These are phyloP conservation scores for Crucibulum laeve DNA, from an alignment of 768 basidiomycete genomes.

Conservation along the genomic window DNA sequence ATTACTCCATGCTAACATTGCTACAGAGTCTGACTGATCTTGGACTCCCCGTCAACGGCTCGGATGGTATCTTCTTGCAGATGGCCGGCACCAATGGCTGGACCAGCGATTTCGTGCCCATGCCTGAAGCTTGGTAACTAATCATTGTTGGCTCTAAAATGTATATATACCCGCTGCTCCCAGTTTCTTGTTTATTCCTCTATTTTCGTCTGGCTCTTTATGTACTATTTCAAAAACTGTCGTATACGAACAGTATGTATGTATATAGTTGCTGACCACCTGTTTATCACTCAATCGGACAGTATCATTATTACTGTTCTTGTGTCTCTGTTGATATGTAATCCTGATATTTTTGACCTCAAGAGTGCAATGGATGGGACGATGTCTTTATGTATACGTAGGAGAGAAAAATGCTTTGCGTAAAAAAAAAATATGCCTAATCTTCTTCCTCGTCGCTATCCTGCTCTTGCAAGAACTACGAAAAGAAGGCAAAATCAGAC, in stretches of 20 bases:
- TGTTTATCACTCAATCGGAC: too few species aligned
- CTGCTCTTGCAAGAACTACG: conserved; percentile 88
- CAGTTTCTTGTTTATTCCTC: not conserved
- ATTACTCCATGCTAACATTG: conserved; percentile 4
- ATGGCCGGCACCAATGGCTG: conserved; percentile 69
- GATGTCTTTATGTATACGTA: too few species aligned
- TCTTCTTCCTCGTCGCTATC: conserved; percentile 69
- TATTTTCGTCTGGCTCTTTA: not conserved
- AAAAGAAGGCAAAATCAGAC: not conserved
- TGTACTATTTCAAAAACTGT: not conserved
- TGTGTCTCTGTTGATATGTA: too few species aligned
- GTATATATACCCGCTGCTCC: not conserved
- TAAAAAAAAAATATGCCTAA: conserved; percentile 11
- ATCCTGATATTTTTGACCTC: not conserved
- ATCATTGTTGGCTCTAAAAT: not conserved
- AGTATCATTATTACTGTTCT: too few species aligned
- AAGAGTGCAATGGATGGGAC: not conserved
- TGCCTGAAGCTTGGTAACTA: conserved; percentile 81
- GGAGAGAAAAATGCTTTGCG: not conserved
- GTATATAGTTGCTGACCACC: too few species aligned
- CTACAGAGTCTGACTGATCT: conserved; percentile 81
- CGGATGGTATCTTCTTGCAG: conserved; percentile 85
- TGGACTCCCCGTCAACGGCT: conserved; percentile 87
- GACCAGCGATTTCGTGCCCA: conserved; percentile 68
- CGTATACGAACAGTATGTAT: too few species aligned